phyloP scores from a whole-genome alignment of 129 eudicot species.

The Flaveria bidentis region DNA sequence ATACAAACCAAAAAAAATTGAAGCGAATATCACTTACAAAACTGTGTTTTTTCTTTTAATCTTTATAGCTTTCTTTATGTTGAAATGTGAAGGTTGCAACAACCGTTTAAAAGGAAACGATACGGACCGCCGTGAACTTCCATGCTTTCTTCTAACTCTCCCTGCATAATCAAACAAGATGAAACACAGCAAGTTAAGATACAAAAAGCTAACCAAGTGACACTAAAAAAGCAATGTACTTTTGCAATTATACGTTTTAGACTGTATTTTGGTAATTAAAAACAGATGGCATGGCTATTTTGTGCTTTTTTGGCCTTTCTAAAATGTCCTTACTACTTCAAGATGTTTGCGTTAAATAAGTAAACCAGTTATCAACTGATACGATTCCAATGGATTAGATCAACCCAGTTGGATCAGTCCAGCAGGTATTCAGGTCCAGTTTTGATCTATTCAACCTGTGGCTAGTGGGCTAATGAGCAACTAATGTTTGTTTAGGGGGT shows the following conservation, averaged over 20 bases:
- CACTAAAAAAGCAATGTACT: not conserved
- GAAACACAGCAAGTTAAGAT: not conserved
- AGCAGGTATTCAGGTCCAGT: too few species aligned
- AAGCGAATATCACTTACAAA: slow-evolving; percentile 41
- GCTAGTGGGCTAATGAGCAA: too few species aligned
- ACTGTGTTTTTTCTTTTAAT: slow-evolving; percentile 30
- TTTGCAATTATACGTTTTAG: not conserved
- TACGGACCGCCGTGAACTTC: slow-evolving; percentile 34
- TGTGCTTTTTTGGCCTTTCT: not conserved
- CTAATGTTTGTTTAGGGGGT: too few species aligned
- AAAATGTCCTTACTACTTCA: not conserved
- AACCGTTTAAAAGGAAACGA: slow-evolving; percentile 65
- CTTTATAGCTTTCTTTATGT: slow-evolving; percentile 50
- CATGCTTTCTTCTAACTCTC: slow-evolving; percentile 42
- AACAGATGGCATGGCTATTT: not conserved
- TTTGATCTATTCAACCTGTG: too few species aligned
- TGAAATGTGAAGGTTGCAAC: slow-evolving; percentile 46
- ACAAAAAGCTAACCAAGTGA: not conserved
- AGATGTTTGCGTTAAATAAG: not conserved
- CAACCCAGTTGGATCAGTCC: too few species aligned
- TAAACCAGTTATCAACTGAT: not conserved
- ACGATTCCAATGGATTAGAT: too few species aligned
- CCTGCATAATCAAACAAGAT: slow-evolving; percentile 43
- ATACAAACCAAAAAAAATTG: slow-evolving; percentile 4
- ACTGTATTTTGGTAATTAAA: not conserved